Base-by-base conservation (phyloP, 768 basidiomycete species). In the Serendipita vermifera region DNA sequence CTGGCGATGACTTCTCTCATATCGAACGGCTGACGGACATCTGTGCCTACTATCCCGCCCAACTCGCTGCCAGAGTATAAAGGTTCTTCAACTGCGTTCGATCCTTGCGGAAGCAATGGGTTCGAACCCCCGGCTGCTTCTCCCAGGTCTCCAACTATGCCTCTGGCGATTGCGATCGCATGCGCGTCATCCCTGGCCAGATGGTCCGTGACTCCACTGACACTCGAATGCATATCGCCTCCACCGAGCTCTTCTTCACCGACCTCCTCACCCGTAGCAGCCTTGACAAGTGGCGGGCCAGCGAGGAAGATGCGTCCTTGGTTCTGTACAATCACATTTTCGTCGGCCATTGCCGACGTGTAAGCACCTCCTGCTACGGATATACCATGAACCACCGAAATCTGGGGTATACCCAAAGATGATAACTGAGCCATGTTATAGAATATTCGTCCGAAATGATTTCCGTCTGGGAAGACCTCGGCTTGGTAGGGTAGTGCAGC, bases 401-500 rank as follows among this genome's bases (percentile, higher is more conserved):
- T 84, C 67, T 97, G 92, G 0, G 91, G 90, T 24, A 93, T 89
- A 0, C 86, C 82, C 0, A 90, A 72, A 1, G 89, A 88, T 46
- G 90, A 93, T 87, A 94, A 86, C 74, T 90, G 89, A 3, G 87
- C 87, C 90, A 94, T 94, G 64, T 97, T 96, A 68, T 92, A 96
- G 71, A 97, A 97, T 64, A 96, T 94, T 3, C 92, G 79, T 3
- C 92, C 92, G 62, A 97, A 97, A 66, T 97, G 90, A 60, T 94
- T 85, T 67, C 82, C 87, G 72, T 96, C 92, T 3, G 92, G 92
- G 68, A 94, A 94, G 11, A 93, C 81, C 74, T 82, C 90, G 1
- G 92, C 87, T 70, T 97, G 92, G 68, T 87, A 79, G 1, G 92
- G 92, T 17, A 97, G 74, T 1, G 90, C 89, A 11, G 92, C 92